Conservation (phyloP, 495 filamentous ascomycete genomes). For the Barbatosphaeria neglecta region DNA sequence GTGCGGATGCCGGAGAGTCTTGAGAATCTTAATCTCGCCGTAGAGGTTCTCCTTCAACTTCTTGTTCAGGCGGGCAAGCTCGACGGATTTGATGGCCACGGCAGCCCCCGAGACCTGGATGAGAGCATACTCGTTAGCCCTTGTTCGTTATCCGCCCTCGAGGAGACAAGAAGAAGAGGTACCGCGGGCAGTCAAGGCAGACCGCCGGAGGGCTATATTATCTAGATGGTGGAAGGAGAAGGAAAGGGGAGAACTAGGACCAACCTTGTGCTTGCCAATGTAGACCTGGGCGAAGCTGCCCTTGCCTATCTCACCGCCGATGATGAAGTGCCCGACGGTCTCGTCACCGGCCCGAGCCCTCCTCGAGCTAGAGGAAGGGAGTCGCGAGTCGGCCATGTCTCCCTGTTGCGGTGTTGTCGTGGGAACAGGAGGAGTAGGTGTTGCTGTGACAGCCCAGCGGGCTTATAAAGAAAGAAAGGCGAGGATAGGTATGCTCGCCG, state of each 20-base stretch:
- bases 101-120: constrained; percentile 47
- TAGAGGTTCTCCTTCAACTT: constrained; percentile 95
- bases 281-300: constrained; percentile 95
- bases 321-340: constrained; percentile 63
- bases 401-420: constrained; percentile 30
- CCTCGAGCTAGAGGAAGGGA: constrained; percentile 22
- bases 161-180: not conserved
- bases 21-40: constrained; percentile 87
- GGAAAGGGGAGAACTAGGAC: constrained; percentile 9
- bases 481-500: constrained; percentile 25
- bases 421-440: constrained; percentile 27
- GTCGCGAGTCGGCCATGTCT: constrained; percentile 33
- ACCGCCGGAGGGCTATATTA: not conserved
- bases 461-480: constrained; percentile 32
- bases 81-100: constrained; percentile 94
- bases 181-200: not conserved
- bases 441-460: constrained; percentile 28
- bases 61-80: constrained; percentile 76
- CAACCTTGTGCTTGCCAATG: constrained; percentile 70
- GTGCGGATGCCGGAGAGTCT: constrained; percentile 84
- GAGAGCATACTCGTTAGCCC: constrained; percentile 27
- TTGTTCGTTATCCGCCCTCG: too few species aligned
- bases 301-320: constrained; percentile 79
- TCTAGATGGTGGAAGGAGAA: too few species aligned
- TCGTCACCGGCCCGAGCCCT: constrained; percentile 39